Conservation (phyloP, 1,139 yeast species). For the Geotrichum reessii region DNA sequence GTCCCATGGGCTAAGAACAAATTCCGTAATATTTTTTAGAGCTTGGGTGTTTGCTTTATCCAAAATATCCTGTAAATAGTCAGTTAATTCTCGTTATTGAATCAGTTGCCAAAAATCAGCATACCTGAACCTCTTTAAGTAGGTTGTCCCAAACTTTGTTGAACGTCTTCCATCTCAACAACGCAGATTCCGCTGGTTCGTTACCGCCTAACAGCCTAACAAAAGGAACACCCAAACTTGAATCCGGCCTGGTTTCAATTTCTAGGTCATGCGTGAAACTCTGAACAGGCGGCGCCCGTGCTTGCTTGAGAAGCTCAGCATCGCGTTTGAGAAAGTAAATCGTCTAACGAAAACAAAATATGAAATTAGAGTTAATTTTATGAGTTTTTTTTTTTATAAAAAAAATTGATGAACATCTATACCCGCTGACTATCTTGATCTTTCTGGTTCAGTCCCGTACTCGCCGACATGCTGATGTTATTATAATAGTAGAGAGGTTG, state of each 20-base stretch:
- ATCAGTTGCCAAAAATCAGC: not conserved
- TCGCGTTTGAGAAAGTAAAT: constrained; percentile 17
- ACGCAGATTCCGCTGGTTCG: constrained; percentile 33
- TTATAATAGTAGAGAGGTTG: not conserved
- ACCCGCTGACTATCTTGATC: constrained; percentile 18
- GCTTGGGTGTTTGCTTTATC: constrained; percentile 24
- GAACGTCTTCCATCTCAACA: constrained; percentile 37
- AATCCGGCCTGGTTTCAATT: constrained; percentile 16
- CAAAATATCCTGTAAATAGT: constrained; percentile 20
- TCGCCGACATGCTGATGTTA: not conserved
- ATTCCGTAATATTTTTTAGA: constrained; percentile 25
- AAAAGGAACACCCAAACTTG: constrained; percentile 32
- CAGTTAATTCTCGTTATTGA: not conserved
- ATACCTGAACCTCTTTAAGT: constrained; percentile 23
- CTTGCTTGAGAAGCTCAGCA: constrained; percentile 5
- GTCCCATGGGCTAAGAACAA: constrained; percentile 27
- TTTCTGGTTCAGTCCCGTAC: constrained; percentile 13
- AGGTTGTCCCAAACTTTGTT: constrained; percentile 30
- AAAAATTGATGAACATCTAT: not conserved
- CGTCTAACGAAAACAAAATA: constrained; percentile 7
- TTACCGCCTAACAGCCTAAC: constrained; percentile 38
- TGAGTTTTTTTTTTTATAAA: not conserved
- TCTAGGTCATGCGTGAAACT: constrained; percentile 16
- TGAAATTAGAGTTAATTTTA: not conserved
- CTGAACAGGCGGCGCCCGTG: not conserved